Percentiles rank a stretch among this genome's conserved stretches.
Conservation (phyloP, 495 filamentous ascomycete species). For the Cercophora sp. region DNA sequence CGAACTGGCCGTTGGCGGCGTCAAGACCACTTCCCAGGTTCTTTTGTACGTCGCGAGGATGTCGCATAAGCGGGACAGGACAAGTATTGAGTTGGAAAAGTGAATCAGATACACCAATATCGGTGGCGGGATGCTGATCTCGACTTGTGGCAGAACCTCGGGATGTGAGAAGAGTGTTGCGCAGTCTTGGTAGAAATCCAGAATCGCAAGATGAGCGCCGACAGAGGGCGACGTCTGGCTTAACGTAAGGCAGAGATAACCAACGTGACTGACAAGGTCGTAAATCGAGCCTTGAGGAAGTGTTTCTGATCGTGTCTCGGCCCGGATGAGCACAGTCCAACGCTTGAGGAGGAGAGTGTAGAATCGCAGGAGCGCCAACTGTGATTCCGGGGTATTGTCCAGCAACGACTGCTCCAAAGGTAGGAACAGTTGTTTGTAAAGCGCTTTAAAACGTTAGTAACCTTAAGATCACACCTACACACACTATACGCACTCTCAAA, state of each 20-base stretch:
- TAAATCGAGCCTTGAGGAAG: conserved; percentile 36
- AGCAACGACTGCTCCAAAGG: conserved; percentile 59
- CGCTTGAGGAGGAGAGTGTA: conserved; percentile 66
- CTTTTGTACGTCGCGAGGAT: conserved; percentile 67
- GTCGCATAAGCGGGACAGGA: conserved; percentile 67
- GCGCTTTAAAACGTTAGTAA: too few relatives aligned
- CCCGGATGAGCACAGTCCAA: conserved; percentile 56
- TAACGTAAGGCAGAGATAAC: conserved; percentile 59
- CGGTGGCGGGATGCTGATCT: conserved; percentile 63
- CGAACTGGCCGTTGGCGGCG: conserved; percentile 10
- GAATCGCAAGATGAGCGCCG: conserved; percentile 47
- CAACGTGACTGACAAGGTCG: conserved; percentile 53
- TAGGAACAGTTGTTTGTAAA: conserved; percentile 45
- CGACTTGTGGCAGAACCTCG: conserved; percentile 45
- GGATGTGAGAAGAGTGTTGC: conserved; percentile 54
- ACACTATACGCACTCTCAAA: too few relatives aligned
- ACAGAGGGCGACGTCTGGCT: conserved; percentile 44
- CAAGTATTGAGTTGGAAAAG: conserved; percentile 58
- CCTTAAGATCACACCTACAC: too few relatives aligned
- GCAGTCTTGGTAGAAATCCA: conserved; percentile 65
- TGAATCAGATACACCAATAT: conserved; percentile 65
- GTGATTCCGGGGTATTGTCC: conserved; percentile 45
- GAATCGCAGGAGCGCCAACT: conserved; percentile 58
- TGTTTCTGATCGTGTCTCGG: conserved; percentile 20
- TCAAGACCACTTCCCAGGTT: conserved; percentile 66